Conservation (phyloP, 2,329 filamentous ascomycete genomes). For the Triangularia setosa region DNA sequence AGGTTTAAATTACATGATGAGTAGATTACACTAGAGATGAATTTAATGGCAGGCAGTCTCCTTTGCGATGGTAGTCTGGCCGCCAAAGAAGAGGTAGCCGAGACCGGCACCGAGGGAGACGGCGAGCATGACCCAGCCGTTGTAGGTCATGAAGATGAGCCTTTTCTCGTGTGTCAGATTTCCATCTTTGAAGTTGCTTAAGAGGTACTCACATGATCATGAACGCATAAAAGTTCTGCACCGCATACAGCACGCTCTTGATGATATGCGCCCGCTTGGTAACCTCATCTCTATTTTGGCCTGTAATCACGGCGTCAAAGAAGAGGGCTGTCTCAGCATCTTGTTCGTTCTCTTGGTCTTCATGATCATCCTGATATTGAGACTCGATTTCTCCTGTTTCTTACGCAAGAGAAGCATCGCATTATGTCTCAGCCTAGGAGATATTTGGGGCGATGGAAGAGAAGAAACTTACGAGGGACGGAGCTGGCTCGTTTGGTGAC, state of each 20-base stretch:
- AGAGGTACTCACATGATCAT: constrained; percentile 89
- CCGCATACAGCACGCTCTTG: constrained; percentile 79
- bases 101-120: constrained; percentile 85
- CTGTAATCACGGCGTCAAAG: constrained; percentile 56
- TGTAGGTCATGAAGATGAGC: constrained; percentile 99
- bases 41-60: constrained; percentile 82
- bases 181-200: neutral
- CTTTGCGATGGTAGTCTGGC: constrained; percentile 67
- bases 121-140: constrained; percentile 93
- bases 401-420: neutral
- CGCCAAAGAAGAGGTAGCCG: constrained; percentile 80
- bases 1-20: constrained; percentile 10
- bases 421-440: neutral
- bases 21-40: constrained; percentile 15
- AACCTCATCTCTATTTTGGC: constrained; percentile 60
- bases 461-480: constrained; percentile 48
- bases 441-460: constrained; percentile 1
- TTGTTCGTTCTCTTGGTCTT: constrained; percentile 29
- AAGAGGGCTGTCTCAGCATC: constrained; percentile 58
- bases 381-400: constrained; percentile 21
- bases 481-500: constrained; percentile 45
- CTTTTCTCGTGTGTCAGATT: constrained; percentile 45
- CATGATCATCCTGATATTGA: neutral
- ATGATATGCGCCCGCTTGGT: constrained; percentile 69
- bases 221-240: constrained; percentile 98